Percentiles rank a stretch among this genome's conserved stretches.
These are phyloP conservation scores for Breviolum minutum DNA, from an alignment of 73 alveolate genomes.

Conservation along the genomic window DNA sequence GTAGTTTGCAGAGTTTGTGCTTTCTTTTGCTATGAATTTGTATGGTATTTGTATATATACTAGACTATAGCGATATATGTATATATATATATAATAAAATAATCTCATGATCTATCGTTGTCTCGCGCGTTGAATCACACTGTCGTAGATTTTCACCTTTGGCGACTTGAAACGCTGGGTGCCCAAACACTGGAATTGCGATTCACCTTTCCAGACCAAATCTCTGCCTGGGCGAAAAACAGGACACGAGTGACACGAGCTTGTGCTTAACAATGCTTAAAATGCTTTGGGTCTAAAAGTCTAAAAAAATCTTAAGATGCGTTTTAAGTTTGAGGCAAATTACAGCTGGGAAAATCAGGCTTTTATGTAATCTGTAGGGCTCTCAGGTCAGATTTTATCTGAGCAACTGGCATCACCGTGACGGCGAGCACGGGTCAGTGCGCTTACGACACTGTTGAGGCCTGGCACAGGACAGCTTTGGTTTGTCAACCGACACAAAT, in stretches of 20 bases:
- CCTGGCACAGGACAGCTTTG: not conserved
- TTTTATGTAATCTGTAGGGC: not conserved
- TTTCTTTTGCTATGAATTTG: not conserved
- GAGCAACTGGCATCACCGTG: constrained; percentile 24
- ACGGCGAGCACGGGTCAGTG: constrained; percentile 94
- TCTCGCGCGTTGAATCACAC: not conserved
- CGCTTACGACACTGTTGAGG: constrained; percentile 88
- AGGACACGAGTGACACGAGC: too few species aligned
- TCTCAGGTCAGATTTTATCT: not conserved
- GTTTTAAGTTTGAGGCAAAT: too few species aligned
- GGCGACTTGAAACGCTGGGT: too few species aligned
- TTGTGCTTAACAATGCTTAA: not conserved
- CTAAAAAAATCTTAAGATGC: not conserved
- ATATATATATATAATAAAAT: too few species aligned
- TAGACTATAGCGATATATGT: not conserved
- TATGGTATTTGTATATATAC: not conserved
- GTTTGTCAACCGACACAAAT: not conserved
- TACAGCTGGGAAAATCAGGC: too few species aligned
- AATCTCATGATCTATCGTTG: not conserved
- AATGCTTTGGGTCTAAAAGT: not conserved
- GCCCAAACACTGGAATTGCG: not conserved
- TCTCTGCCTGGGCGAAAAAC: constrained; percentile 26
- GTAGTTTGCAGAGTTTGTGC: too few species aligned
- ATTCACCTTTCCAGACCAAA: constrained; percentile 39
- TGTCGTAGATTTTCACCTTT: not conserved